A percentile compares a stretch with the other conserved stretches of the same genome.
Conservation (phyloP, 805 yeast genomes). For the Schwanniomyces occidentalis region DNA sequence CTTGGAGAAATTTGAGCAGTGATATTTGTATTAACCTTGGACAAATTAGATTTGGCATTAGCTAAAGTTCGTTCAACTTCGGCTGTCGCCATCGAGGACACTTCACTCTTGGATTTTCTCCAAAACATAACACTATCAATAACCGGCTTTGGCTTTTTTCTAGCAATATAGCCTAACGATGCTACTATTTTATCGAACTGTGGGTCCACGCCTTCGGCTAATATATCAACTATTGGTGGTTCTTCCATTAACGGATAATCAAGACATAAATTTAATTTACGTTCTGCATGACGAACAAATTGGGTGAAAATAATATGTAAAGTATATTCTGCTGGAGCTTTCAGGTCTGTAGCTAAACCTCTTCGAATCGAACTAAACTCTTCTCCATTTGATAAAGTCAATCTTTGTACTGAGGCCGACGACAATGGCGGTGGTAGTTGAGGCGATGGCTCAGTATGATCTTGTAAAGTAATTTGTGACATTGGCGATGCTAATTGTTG, state of each 20-base stretch:
- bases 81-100: slow-evolving; percentile 52
- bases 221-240: slow-evolving; percentile 73
- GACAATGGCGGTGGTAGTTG: slow-evolving; percentile 38
- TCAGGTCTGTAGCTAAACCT: slow-evolving; percentile 53
- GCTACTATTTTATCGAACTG: slow-evolving; percentile 82
- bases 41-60: slow-evolving; percentile 44
- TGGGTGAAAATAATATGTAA: slow-evolving; percentile 92
- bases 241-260: slow-evolving; percentile 66
- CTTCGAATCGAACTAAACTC: slow-evolving; percentile 33
- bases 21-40: slow-evolving; percentile 7
- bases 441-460: slow-evolving; percentile 32
- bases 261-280: slow-evolving; percentile 74
- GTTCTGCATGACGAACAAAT: slow-evolving; percentile 90
- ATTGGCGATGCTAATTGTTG: slow-evolving; percentile 24
- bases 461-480: slow-evolving; percentile 12
- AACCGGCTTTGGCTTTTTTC: slow-evolving; percentile 89
- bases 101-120: slow-evolving; percentile 91
- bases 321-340: slow-evolving; percentile 85
- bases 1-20: slow-evolving; percentile 3
- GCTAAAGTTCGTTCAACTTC: slow-evolving; percentile 36
- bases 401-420: slow-evolving; percentile 22
- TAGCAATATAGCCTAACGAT: slow-evolving; percentile 87
- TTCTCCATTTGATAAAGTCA: slow-evolving; percentile 33
- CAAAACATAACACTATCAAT: slow-evolving; percentile 98
- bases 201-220: slow-evolving; percentile 85